A percentile compares a stretch with the other conserved stretches of the same genome.
Conservation (phyloP, 2,329 filamentous ascomycete species). For the Pestalotiopsis fici region DNA sequence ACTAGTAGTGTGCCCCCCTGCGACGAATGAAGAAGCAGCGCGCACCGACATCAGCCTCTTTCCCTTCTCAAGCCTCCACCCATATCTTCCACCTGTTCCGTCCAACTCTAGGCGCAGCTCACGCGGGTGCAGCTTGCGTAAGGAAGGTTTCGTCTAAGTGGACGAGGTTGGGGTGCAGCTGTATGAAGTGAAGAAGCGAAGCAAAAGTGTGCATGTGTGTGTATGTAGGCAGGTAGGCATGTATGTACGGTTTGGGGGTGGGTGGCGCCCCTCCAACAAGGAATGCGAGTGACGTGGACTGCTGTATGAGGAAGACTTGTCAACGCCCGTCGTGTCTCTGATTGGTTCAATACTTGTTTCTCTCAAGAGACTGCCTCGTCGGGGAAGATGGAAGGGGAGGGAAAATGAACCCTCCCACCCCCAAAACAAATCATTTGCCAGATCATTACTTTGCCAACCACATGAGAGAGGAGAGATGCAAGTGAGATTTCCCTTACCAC, state of each 20-base stretch:
- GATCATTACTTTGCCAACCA: too few species aligned
- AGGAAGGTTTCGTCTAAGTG: conserved; percentile 1
- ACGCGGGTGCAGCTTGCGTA: neutral
- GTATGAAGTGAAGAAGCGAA: neutral
- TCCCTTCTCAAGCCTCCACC: too few species aligned
- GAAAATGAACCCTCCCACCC: neutral
- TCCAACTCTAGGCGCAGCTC: neutral
- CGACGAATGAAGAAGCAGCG: too few species aligned
- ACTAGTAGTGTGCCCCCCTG: too few species aligned
- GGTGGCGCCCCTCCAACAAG: neutral
- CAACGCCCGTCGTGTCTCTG: neutral
- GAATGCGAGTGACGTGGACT: conserved; percentile 6
- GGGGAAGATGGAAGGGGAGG: neutral
- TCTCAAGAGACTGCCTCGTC: neutral
- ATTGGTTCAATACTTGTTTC: neutral
- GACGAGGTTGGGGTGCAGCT: neutral
- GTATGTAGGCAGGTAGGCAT: neutral
- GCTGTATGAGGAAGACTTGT: conserved; percentile 7
- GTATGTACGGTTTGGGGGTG: neutral
- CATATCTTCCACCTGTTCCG: too few species aligned
- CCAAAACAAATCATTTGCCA: too few species aligned
- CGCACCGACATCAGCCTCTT: neutral
- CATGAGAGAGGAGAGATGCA: too few species aligned
- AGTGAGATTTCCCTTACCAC: neutral
- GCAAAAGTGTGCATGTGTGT: neutral